Evolutionary conservation across 257 asterid genomes (phyloP), one percentile per base, ranked within the genome.

Genomic region (Nicotiana otophora): DNA sequence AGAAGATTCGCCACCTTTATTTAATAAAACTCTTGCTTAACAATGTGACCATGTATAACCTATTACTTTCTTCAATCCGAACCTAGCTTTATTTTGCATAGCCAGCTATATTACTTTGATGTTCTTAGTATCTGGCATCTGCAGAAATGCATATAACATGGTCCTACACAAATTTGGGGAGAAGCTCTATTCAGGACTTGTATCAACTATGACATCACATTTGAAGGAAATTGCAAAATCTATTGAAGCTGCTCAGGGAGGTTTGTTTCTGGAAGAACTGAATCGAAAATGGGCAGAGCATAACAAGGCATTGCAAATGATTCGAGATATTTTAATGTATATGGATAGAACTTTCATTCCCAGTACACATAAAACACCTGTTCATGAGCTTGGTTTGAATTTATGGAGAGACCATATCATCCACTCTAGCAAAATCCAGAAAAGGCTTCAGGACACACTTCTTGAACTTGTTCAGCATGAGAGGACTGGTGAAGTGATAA

Each of bases 111-210:
- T 48, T 74, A 74, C 62, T 26, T 74, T 48, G 61, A 42, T n/a
- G 69, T 39, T 57, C 78, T 81, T 61, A 62, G 10, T 64, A 34
- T 57, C 11, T 81, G 78, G 31, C 31, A 51, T 51, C 14, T 66
- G 67, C 88, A 86, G 88, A 80, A 86, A 83, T 83, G 88, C 88
- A 61, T 86, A 86, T 61, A 86, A 86, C 66, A 86, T 86, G 88
- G 86, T 86, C n/a, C 82, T 86, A 62, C 88, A 86, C 79, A 86
- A 86, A 77, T 86, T 81, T 77, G 88, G 88, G 60, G 88, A 86
- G 80, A 86, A 76, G 69, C 84, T 86, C 15, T 86, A 86, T 82
- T 75, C 86, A n/a, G 88, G 88, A 33, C 88, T 86, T 46, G 88
- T 86, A 62, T 80, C 84, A 23, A 86, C 88, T 55, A 83, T 86